A percentile compares a stretch with the other conserved stretches of the same genome.
phyloP scores from a whole-genome alignment of 139 green algal species.

The Asterochloris sp. region DNA sequence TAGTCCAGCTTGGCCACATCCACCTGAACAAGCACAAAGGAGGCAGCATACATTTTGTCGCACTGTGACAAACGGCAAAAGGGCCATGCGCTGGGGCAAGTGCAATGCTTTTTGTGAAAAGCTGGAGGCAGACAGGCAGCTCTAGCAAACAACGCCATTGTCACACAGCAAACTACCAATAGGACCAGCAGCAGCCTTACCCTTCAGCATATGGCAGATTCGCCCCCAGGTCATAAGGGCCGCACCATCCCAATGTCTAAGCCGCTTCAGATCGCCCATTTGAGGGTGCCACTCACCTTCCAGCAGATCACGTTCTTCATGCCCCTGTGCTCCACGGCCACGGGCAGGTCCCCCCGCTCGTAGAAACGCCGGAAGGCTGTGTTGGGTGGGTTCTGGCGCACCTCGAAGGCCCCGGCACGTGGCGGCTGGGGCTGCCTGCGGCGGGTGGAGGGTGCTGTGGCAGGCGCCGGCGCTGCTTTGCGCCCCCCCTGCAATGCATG shows the following conservation, averaged over 20 bases:
- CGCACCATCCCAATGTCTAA: no score
- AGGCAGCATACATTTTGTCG: neutral
- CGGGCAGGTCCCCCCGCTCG: slow-evolving; percentile 77
- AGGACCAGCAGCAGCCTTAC: no score
- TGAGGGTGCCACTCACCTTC: slow-evolving; percentile 46
- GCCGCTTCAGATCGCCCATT: neutral
- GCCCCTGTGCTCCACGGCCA: slow-evolving; percentile 71
- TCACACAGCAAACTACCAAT: no score
- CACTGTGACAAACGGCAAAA: no score
- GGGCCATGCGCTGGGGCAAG: no score
- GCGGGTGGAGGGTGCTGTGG: no score
- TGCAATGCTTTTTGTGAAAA: no score
- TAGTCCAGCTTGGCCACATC: slow-evolving; percentile 81
- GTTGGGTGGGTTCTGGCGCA: slow-evolving; percentile 66
- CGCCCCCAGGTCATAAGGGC: no score
- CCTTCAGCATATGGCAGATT: no score
- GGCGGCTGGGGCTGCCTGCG: slow-evolving; percentile 19
- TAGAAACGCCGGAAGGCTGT: slow-evolving; percentile 83
- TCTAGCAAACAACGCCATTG: no score
- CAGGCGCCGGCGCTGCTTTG: neutral
- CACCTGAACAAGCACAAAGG: slow-evolving; percentile 26
- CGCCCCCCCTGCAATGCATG: no score
- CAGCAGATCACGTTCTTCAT: slow-evolving; percentile 81
- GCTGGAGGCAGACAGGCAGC: no score
- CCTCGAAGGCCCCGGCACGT: slow-evolving; percentile 43